Evolutionary conservation across 345 rosid species (phyloP), one percentile per base, ranked within the genome.

Genomic region (Heritiera littoralis): DNA sequence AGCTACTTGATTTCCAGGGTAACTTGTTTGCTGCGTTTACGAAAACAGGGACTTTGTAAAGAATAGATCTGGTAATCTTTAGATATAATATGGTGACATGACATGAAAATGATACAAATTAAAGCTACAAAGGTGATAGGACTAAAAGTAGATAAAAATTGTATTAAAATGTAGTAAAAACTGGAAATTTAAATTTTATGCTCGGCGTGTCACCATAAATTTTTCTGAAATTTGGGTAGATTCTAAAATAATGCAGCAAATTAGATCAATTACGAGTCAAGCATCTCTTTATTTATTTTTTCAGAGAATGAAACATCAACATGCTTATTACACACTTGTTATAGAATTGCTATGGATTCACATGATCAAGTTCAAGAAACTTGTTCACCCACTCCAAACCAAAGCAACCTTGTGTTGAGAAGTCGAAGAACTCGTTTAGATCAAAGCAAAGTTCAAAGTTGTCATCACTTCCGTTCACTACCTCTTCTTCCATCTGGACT

Each of bases 311-410:
- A 56, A 56, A 58, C 12, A n/a, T 2, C 38, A 41, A 41, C 43
- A 5, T 41, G 30, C 5, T 60, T 20, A 60, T 60, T 23, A 10
- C 35, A 60, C 9, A 23, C 35, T 13, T 30, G 55, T 48, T 10
- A 64, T 14, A 12, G 9, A 49, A 46, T 20, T 23, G 81, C 63
- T 79, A 80, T n/a, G 63, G 49, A 56, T 75, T 78, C 1, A 77
- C 80, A 8, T 88, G 58, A 28, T 28, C 89, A 12, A 86, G 83
- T 55, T 87, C 80, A 9, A 87, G 79, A 51, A 87, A 90, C 48
- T 84, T 78, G 38, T 81, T 86, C 1, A 86, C 83, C 90, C 92
- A 90, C 2, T 86, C 93, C 60, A 86, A 71, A 12, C 78, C 88
- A 17, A 43, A 80, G 10, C 83, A 79, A 52, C 84, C 88, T 55